These are phyloP conservation scores for Spathaspora boniae DNA, from an alignment of 805 yeast species.

Conservation along the genomic window DNA sequence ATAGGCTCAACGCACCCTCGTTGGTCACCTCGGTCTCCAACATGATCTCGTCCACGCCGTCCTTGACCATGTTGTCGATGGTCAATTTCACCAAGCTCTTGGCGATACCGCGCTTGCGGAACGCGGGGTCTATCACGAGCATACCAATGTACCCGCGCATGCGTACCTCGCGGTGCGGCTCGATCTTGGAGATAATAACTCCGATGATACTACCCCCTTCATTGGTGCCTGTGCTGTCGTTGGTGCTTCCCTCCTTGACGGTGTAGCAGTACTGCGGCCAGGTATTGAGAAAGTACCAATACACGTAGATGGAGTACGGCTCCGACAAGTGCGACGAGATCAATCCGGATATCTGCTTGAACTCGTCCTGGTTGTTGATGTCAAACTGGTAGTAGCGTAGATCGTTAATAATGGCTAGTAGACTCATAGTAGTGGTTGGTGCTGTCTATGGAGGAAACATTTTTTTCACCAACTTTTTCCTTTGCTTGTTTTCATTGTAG, in stretches of 20 bases:
- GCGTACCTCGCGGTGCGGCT: constrained; percentile 68
- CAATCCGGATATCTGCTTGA: constrained; percentile 49
- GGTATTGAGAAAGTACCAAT: constrained; percentile 80
- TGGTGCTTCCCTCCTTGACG: constrained; percentile 41
- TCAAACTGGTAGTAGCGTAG: constrained; percentile 23
- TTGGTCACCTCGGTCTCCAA: constrained; percentile 90
- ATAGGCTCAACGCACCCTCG: constrained; percentile 60
- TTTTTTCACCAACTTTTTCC: background rate
- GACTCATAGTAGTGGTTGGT: constrained; percentile 8
- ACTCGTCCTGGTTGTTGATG: constrained; percentile 31
- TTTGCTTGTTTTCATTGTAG: no score
- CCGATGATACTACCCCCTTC: constrained; percentile 54
- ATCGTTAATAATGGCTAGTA: constrained; percentile 15
- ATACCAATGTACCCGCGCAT: constrained; percentile 92
- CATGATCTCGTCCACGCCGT: constrained; percentile 83
- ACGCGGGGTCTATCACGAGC: constrained; percentile 76
- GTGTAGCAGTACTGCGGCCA: constrained; percentile 86
- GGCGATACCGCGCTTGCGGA: constrained; percentile 82
- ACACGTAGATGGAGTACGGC: constrained; percentile 92
- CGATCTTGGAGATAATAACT: constrained; percentile 78
- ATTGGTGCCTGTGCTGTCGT: no score
- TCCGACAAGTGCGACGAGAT: constrained; percentile 79
- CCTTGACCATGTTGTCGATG: constrained; percentile 60
- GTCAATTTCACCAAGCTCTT: constrained; percentile 60
- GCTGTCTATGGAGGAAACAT: background rate